phyloP scores from a whole-genome alignment of 2,329 filamentous ascomycete genomes.

The Capronia americana region DNA sequence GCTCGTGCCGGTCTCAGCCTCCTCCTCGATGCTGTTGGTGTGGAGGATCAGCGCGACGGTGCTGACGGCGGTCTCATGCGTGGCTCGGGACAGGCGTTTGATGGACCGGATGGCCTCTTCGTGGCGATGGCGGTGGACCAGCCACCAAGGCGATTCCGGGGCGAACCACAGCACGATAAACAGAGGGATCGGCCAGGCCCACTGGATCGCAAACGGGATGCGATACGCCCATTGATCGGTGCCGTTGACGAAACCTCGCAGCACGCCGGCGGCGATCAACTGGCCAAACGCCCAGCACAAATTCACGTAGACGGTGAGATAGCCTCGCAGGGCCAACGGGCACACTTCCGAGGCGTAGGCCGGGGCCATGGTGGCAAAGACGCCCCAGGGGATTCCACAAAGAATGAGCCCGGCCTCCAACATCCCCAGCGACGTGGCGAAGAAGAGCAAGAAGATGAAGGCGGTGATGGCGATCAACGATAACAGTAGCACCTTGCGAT shows the following conservation, averaged over 20 bases:
- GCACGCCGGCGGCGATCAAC: slow-evolving; percentile 44
- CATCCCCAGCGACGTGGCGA: slow-evolving; percentile 44
- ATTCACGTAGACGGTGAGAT: slow-evolving; percentile 46
- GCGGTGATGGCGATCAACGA: slow-evolving; percentile 35
- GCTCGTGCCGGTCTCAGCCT: slow-evolving; percentile 32
- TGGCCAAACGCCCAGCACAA: slow-evolving; percentile 43
- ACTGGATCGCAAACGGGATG: slow-evolving; percentile 49
- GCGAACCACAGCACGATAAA: slow-evolving; percentile 52
- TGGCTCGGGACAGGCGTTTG: slow-evolving; percentile 36
- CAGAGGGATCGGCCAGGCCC: slow-evolving; percentile 57
- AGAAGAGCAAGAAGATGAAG: slow-evolving; percentile 48
- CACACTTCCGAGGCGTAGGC: slow-evolving; percentile 48
- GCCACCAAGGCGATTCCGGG: slow-evolving; percentile 47
- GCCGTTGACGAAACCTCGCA: slow-evolving; percentile 40
- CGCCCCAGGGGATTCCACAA: slow-evolving; percentile 40
- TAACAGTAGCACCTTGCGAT: slow-evolving; percentile 38
- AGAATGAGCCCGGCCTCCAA: slow-evolving; percentile 46
- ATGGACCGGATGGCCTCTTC: slow-evolving; percentile 45
- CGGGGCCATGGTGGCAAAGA: slow-evolving; percentile 43
- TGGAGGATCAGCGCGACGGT: slow-evolving; percentile 47
- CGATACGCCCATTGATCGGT: slow-evolving; percentile 44
- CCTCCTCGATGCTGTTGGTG: slow-evolving; percentile 45
- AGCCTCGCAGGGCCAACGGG: slow-evolving; percentile 42
- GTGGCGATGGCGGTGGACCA: slow-evolving; percentile 44
- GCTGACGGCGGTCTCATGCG: slow-evolving; percentile 39